Percentiles rank a stretch among this genome's conserved stretches.
These are phyloP conservation scores for Penicillium italicum DNA, from an alignment of 2,329 filamentous ascomycete species.

Conservation along the genomic window DNA sequence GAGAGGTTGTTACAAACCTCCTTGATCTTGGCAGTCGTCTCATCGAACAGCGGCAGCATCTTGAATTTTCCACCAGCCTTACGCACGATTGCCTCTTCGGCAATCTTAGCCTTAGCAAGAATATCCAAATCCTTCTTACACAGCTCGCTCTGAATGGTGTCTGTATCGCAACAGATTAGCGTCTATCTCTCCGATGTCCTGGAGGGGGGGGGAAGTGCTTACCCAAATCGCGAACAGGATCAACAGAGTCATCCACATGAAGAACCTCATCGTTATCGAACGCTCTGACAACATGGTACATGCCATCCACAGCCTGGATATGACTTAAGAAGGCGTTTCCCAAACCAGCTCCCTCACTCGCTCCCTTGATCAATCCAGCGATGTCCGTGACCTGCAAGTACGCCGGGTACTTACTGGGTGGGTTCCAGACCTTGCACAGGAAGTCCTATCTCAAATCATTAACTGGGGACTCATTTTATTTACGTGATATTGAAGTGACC, in stretches of 20 bases:
- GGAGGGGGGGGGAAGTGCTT: not conserved
- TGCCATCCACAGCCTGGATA: conserved; percentile 6
- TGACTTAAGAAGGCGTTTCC: conserved; percentile 7
- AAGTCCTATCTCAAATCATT: not conserved
- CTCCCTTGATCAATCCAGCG: conserved; percentile 4
- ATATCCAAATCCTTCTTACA: conserved; percentile 9
- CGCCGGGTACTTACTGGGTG: conserved; percentile 3
- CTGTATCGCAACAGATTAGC: not conserved
- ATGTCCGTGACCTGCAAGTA: conserved; percentile 8
- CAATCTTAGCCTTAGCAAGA: conserved; percentile 1
- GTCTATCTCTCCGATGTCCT: not conserved
- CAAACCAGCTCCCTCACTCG: not conserved
- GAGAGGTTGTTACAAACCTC: not conserved
- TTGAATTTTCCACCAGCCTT: conserved; percentile 8
- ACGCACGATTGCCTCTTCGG: conserved; percentile 2
- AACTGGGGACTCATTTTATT: not conserved
- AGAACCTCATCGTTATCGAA: conserved; percentile 4
- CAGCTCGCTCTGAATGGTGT: conserved; percentile 7
- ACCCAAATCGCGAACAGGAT: not conserved
- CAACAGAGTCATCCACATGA: conserved; percentile 1
- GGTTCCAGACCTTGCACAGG: conserved; percentile 6
- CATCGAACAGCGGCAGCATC: conserved; percentile 7
- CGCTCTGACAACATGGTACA: conserved; percentile 4
- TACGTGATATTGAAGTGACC: not conserved
- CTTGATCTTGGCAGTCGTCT: conserved; percentile 6